Base-by-base conservation (phyloP, 306 rosid species). In the Canavalia ensiformis region DNA sequence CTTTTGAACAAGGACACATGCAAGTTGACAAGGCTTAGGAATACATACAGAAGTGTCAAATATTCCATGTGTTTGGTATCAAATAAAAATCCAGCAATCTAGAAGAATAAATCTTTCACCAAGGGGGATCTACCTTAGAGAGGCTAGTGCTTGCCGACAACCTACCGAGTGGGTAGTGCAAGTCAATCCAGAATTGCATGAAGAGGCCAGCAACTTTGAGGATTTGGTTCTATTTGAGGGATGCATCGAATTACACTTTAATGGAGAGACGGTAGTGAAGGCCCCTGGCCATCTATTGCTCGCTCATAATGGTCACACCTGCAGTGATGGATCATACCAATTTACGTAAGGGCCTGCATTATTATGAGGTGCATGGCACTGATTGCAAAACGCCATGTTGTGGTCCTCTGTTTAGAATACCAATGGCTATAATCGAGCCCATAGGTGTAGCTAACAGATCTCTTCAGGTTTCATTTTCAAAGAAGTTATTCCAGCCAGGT, bases 331-430 rank as follows among this genome's bases (percentile, higher is more conserved):
- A 95, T 87, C 99, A 98, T 56, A 85, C 92, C 68, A 86, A 82
- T 82, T 87, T 95, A 65, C 56, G 87, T 82, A 91, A 89, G 63
- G 98, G 99, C 70, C 87, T 95, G 85, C 99, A 95, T 86, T 95
- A 91, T 81, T 91, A 82, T 85, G 99, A 95, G 89, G 84, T 95
- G 64, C 88, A 84, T 70, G 99, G 97, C 35, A 73, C 91, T 88
- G 97, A 95, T 82, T 95, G 94, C 89, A 95, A 95, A 76, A 97
- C 98, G 83, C 97, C 99, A 58, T 90, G 98, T 94, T 96, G 96
- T 28, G 99, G 99, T 8, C 97, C 99, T 58, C 89, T 95, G 47
- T 95, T 95, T 88, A 89, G 97, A 88, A 88, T 95, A 80, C 99
- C 99, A 44, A 82, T 95, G 74, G 93, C 99, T 45, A 86, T 95